Evolutionary conservation across 306 rosid species (phyloP).

Genomic region (Hippophae gyantsensis): DNA sequence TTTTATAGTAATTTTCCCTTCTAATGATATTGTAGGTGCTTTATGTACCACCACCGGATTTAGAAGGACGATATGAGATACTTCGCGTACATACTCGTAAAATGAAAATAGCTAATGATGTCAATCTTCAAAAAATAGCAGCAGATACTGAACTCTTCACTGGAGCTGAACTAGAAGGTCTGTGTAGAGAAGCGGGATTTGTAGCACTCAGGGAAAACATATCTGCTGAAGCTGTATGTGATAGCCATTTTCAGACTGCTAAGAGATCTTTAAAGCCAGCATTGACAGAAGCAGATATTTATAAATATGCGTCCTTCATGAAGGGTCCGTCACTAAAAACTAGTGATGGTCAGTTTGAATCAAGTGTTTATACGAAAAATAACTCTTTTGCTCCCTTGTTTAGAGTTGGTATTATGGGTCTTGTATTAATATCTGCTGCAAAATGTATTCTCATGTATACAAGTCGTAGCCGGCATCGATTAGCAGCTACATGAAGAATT

Average conservation of each 20-base stretch:
- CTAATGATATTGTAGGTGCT: slow-evolving; percentile 46
- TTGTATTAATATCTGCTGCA: slow-evolving; percentile 28
- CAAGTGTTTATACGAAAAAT: slow-evolving; percentile 13
- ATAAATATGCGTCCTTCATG: slow-evolving; percentile 44
- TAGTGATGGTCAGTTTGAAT: slow-evolving; percentile 15
- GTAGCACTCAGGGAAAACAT: slow-evolving; percentile 80
- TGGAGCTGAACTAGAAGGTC: slow-evolving; percentile 80
- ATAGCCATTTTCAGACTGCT: slow-evolving; percentile 57
- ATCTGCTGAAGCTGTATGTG: slow-evolving; percentile 41
- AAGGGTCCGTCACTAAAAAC: slow-evolving; percentile 33
- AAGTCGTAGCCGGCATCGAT: slow-evolving; percentile 19
- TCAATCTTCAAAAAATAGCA: slow-evolving; percentile 59
- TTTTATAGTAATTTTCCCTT: neutral
- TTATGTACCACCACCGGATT: slow-evolving; percentile 88
- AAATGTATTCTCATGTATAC: slow-evolving; percentile 26
- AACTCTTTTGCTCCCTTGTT: slow-evolving; percentile 13
- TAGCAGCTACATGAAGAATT: slow-evolving; percentile 25
- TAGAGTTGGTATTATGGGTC: slow-evolving; percentile 28
- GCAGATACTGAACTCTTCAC: slow-evolving; percentile 74
- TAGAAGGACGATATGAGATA: slow-evolving; percentile 72
- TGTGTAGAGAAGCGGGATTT: slow-evolving; percentile 80
- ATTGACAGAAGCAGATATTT: slow-evolving; percentile 41
- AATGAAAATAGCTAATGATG: slow-evolving; percentile 48
- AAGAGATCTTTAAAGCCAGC: slow-evolving; percentile 60
- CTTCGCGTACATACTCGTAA: slow-evolving; percentile 62